Evolutionary conservation across 2,329 filamentous ascomycete species (phyloP), one percentile per base, ranked within the genome.

Genomic region (Colletotrichum sp.): DNA sequence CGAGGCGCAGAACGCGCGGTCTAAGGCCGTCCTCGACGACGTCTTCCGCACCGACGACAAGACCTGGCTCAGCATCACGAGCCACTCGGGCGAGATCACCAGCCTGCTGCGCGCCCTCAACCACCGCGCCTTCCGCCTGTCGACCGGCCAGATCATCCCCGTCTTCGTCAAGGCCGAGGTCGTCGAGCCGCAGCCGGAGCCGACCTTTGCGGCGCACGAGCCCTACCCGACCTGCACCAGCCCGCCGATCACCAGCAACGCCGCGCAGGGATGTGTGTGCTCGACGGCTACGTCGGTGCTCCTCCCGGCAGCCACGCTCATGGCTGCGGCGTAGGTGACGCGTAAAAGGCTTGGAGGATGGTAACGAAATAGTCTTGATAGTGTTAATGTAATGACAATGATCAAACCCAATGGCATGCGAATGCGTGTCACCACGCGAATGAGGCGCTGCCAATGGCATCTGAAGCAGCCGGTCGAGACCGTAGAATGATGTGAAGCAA

Each of bases 131-230:
- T 95, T 94, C 80, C 82, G 85, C 4, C 85, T 95, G 14, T 86
- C 86, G n/a, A 95, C 93, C 0, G 93, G 93, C 10, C 89, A 92
- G 73, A 89, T 93, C 9, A 92, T 95, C 32, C 92, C 93, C 0
- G 91, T 93, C 4, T 86, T 95, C 2, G 89, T 95, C 38, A 91
- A 90, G 82, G 92, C 90, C 1, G 87, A 90, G 78, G 88, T 85
- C 58, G 73, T 85, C 1, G 63, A 75, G 7, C 76, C 80, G n/a
- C 76, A 80, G 9, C 79, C 77, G 73, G 82, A 79, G 4, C 80
- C 81, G n/a, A 83, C 81, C n/a, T 81, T 83, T 26, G 77, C 77
- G 7, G 81, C 83, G 6, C 88, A 85, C 80, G 82, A 83, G 32
- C 76, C 83, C 1, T 83, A 87, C 52, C 81, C 85, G 3, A 89